A percentile compares a stretch with the other conserved stretches of the same genome.
Evolutionary conservation across 257 asterid species (phyloP).

Genomic region (Scutellaria baicalensis): DNA sequence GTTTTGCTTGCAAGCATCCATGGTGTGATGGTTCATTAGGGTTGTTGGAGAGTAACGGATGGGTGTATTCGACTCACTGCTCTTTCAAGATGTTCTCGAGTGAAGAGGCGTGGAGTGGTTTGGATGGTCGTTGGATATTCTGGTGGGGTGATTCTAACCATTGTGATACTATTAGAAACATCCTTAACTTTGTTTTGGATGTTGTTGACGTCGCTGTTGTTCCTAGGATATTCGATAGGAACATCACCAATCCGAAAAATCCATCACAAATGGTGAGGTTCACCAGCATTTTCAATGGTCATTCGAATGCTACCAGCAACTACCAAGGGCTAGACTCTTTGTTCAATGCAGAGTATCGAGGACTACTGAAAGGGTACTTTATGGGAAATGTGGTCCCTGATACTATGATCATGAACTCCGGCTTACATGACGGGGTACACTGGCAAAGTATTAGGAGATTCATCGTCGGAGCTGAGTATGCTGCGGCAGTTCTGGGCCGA

Average conservation of each 20-base stretch:
- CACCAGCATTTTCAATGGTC: conserved; percentile 87
- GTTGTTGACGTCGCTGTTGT: conserved; percentile 35
- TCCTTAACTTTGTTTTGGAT: conserved; percentile 57
- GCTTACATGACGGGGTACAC: conserved; percentile 72
- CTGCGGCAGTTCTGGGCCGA: conserved; percentile 74
- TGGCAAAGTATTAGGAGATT: conserved; percentile 57
- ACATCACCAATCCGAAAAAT: conserved; percentile 68
- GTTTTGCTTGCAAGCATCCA: conserved; percentile 55
- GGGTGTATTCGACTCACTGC: conserved; percentile 91
- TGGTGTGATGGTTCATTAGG: conserved; percentile 85
- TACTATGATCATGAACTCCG: conserved; percentile 82
- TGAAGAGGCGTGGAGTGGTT: conserved; percentile 60
- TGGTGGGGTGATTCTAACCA: conserved; percentile 99
- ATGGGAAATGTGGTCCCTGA: conserved; percentile 50
- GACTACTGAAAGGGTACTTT: conserved; percentile 44
- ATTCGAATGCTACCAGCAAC: conserved; percentile 48
- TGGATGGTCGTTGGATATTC: conserved; percentile 70
- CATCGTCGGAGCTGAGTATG: conserved; percentile 50
- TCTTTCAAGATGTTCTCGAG: conserved; percentile 55
- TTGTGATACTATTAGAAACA: conserved; percentile 75
- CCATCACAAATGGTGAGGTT: conserved; percentile 55
- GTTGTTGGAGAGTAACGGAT: conserved; percentile 75
- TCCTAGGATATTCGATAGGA: conserved; percentile 61
- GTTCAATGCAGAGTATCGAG: conserved; percentile 37
- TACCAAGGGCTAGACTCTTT: conserved; percentile 70